Base-by-base conservation (phyloP, 108 stramenopile genomes). In the Fragilariopsis cylindrus region DNA sequence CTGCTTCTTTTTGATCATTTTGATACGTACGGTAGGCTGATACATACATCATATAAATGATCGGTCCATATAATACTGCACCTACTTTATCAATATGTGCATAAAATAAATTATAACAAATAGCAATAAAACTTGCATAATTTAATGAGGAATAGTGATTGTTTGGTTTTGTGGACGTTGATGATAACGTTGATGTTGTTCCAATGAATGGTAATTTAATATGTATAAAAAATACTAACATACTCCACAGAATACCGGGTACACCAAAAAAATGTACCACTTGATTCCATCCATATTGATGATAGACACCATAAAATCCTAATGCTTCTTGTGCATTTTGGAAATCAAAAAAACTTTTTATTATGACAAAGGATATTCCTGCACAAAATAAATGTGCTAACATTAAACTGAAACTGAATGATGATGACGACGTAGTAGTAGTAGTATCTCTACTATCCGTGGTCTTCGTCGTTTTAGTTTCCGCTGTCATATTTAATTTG, bases 231-330 rank as follows among this genome's bases (percentile, higher is more conserved):
- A 78, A 82, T 21, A 89, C 72, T 15, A 81, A 18, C 2, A 69
- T 30, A 9, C 78, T 72, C 82, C 82, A 89, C 19, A 86, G 21
- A 55, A 89, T 87, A 7, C 70, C 72, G 11, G 88, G 88, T 7
- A 89, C 86, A 9, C 84, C 84, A 72, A 89, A 78, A 68, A 89
- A 89, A 73, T 89, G 88, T 48, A 89, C 75, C 15, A 86, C 19
- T 54, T 89, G 88, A 78, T 89, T 89, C 60, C 71, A 11, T 18
- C 85, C 85, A 6, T 85, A 72, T 4, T 81, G 82, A 52, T 89
- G 88, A 72, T 87, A 89, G 46, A 81, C 76, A 42, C 84, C 82
- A 56, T 89, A 89, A 49, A 83, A 87, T 7, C 77, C 87, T 9
- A 85, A 70, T 48, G 84, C 83, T 11, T 73, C 75, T 55, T 45